Conservation (phyloP, 169 alveolate species). For the Hammondia hammondi region DNA sequence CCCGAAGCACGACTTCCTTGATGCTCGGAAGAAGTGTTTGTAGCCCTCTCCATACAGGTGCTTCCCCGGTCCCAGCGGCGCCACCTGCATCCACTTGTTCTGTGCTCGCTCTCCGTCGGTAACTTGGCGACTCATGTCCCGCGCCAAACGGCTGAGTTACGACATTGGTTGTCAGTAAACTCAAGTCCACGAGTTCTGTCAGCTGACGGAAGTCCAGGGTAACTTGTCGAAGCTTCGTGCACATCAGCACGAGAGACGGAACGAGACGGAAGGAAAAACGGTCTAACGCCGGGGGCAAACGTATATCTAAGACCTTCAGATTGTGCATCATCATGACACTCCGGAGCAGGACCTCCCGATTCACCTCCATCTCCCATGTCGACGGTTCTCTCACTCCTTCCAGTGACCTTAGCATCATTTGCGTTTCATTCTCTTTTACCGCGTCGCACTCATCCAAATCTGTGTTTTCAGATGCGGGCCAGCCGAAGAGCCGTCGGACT, state of each 20-base stretch:
- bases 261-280: not conserved
- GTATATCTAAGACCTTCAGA: slow-evolving; percentile 8
- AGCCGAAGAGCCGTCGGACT: not conserved
- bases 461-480: not conserved
- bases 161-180: not conserved
- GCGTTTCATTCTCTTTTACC: not conserved
- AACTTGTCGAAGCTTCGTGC: not conserved
- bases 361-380: not conserved
- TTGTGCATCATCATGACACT: slow-evolving; percentile 19
- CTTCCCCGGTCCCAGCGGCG: not conserved
- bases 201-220: slow-evolving; percentile 8
- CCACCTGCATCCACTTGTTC: not conserved
- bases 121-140: not conserved
- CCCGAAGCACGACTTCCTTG: slow-evolving; percentile 11
- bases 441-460: not conserved
- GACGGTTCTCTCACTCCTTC: not conserved
- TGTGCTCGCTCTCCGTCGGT: not conserved
- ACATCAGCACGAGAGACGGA: slow-evolving; percentile 5
- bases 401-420: not conserved
- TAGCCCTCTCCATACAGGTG: not conserved
- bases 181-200: not conserved
- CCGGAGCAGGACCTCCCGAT: not conserved
- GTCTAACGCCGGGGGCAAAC: slow-evolving; percentile 2
- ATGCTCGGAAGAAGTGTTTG: not conserved
- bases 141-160: not conserved